phyloP scores from a whole-genome alignment of 1,284 basidiomycete genomes.

The Cerrena zonata region DNA sequence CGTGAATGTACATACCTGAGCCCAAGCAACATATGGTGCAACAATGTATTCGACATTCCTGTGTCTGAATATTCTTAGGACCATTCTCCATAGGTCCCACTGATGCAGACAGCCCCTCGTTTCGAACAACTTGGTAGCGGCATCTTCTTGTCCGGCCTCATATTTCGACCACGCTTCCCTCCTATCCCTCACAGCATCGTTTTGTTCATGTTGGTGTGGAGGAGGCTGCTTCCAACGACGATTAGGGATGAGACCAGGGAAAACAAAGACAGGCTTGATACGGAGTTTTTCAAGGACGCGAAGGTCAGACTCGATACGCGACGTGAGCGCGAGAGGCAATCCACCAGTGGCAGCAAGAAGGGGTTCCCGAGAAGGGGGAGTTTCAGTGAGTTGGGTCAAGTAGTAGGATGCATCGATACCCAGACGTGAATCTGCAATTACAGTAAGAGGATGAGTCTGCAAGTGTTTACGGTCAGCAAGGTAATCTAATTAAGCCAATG shows the following conservation, averaged over 20 bases:
- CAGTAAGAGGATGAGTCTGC: constrained; percentile 76
- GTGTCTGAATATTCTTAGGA: constrained; percentile 89
- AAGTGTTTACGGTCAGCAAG: constrained; percentile 83
- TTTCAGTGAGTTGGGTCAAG: constrained; percentile 74
- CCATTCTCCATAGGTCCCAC: constrained; percentile 88
- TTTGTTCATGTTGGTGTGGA: constrained; percentile 54
- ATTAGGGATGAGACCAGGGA: constrained; percentile 76
- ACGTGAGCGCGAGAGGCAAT: constrained; percentile 78
- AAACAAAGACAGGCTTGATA: constrained; percentile 97
- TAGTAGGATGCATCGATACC: constrained; percentile 96
- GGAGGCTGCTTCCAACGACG: constrained; percentile 54
- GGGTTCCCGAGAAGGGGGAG: constrained; percentile 76
- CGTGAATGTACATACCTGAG: constrained; percentile 61
- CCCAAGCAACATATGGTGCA: constrained; percentile 90
- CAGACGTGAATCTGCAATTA: constrained; percentile 86
- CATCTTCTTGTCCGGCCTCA: constrained; percentile 82
- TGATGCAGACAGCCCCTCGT: constrained; percentile 61
- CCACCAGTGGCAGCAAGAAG: constrained; percentile 92
- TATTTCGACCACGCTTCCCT: constrained; percentile 86
- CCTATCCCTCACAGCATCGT: constrained; percentile 70
- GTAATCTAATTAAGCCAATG: constrained; percentile 48
- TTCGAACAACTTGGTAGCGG: constrained; percentile 79
- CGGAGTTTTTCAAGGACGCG: constrained; percentile 83
- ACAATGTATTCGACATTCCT: constrained; percentile 94
- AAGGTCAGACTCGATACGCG: constrained; percentile 87